Evolutionary conservation across 208 protist genomes (phyloP).

Genomic region (Trypanosoma scelopori): DNA sequence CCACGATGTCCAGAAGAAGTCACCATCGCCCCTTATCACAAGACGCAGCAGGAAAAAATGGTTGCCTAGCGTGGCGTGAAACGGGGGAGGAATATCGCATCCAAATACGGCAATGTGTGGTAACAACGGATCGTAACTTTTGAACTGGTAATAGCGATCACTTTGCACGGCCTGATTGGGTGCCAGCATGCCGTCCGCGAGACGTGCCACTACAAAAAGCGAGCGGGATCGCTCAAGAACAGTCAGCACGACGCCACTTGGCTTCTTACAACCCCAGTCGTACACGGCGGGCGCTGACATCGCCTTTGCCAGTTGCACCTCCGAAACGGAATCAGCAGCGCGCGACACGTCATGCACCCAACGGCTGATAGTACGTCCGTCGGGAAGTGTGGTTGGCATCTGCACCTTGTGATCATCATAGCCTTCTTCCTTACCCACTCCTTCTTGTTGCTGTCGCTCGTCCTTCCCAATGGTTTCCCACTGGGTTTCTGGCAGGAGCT

Average conservation of each 20-base stretch:
- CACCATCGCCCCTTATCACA: constrained; percentile 1
- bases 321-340: not conserved
- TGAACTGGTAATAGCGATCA: constrained; percentile 69
- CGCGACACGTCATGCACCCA: constrained; percentile 32
- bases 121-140: constrained; percentile 50
- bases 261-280: constrained; percentile 33
- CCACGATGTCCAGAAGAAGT: constrained; percentile 13
- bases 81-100: constrained; percentile 43
- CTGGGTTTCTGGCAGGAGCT: constrained; percentile 49
- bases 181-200: constrained; percentile 32
- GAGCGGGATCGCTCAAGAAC: constrained; percentile 46
- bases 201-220: constrained; percentile 39
- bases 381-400: constrained; percentile 42
- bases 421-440: constrained; percentile 3
- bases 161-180: constrained; percentile 32
- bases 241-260: constrained; percentile 42
- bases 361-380: constrained; percentile 41
- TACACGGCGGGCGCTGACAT: constrained; percentile 35
- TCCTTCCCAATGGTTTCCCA: constrained; percentile 34
- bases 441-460: constrained; percentile 5
- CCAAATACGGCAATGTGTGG: constrained; percentile 68
- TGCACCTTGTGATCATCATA: not conserved
- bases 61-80: constrained; percentile 36
- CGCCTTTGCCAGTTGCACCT: constrained; percentile 31
- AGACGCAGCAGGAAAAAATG: constrained; percentile 55